phyloP scores from a whole-genome alignment of 208 protist species.

The Leishmania tarentolae region DNA sequence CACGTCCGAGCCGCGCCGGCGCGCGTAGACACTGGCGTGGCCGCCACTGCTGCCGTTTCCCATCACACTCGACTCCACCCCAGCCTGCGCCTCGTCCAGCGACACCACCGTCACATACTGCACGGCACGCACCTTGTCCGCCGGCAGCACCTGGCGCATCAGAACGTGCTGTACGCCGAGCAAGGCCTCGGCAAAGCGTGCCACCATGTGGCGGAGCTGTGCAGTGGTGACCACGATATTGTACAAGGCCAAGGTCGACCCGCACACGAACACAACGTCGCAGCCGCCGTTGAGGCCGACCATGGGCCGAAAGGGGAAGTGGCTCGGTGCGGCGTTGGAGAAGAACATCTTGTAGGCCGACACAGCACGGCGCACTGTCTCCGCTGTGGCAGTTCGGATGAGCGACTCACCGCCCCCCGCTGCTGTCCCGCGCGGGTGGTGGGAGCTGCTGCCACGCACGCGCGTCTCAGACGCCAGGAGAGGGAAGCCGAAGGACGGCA shows the following conservation, averaged over 20 bases:
- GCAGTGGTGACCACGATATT: constrained; percentile 67
- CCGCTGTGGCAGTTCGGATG: constrained; percentile 47
- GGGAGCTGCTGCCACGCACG: constrained; percentile 29
- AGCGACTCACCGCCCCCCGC: constrained; percentile 18
- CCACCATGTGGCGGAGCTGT: constrained; percentile 46
- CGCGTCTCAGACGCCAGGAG: constrained; percentile 66
- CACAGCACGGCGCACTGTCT: constrained; percentile 70
- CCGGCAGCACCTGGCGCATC: constrained; percentile 63
- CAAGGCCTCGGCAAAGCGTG: constrained; percentile 76
- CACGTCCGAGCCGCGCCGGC: background rate
- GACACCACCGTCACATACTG: constrained; percentile 81
- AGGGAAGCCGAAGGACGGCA: constrained; percentile 83
- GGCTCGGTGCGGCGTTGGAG: constrained; percentile 50
- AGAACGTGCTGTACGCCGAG: constrained; percentile 79
- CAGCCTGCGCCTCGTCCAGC: constrained; percentile 51
- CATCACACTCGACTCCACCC: background rate
- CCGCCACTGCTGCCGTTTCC: background rate
- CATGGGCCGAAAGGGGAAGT: constrained; percentile 74
- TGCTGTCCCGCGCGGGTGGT: constrained; percentile 2
- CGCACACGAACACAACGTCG: constrained; percentile 77
- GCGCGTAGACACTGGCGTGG: background rate
- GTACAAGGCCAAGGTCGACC: constrained; percentile 69
- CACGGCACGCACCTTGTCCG: constrained; percentile 58
- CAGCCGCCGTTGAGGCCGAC: constrained; percentile 80
- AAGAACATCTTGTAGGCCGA: constrained; percentile 81